Base-by-base conservation (phyloP, 805 yeast genomes). In the Teunomyces stri region DNA sequence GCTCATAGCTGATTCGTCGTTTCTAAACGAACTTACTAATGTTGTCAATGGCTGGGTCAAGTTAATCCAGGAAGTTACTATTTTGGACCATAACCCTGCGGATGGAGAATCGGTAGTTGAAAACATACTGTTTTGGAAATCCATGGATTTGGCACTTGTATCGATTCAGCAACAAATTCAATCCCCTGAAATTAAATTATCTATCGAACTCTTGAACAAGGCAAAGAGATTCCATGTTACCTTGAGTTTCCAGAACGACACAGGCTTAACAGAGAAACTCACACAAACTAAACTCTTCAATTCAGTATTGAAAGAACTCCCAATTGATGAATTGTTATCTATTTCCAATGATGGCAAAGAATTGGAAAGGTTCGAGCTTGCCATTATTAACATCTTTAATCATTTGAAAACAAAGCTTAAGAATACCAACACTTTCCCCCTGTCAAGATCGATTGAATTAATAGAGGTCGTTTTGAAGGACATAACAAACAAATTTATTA, bases 211-310 rank as follows among this genome's bases (percentile, higher is more conserved):
- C 0, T 69, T 91, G 46, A 79, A 80, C 49, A 68, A 75, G 12
- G 89, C 90, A 2, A 90, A 87, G 54, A 72, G 97, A 52, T 87
- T 84, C 58, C 95, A 87, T 60, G 84, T 89, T 1, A 84, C 91
- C 0, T 78, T 81, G n/a, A 76, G 85, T 30, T 85, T 87, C 56
- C 68, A 79, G 29, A 79, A 89, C 5, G 95, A 88, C 57, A 81
- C 86, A 2, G 88, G 89, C 0, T 64, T 92, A 16, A 64, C 70
- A 31, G 82, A 80, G 22, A 80, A 85, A 12, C 51, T 80, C 10
- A 68, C 69, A 3, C 64, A 65, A 18, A 79, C 89, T 0, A 66
- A 70, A 10, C 70, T 74, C n/a, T 82, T 83, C 58, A 84, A 82
- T 52, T 77, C 79, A 6, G 67, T 92, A 22, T 67, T 89, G 53